Evolutionary conservation across 129 eudicot species (phyloP), one percentile per base, ranked within the genome.

Genomic region (Escallonia rubra): DNA sequence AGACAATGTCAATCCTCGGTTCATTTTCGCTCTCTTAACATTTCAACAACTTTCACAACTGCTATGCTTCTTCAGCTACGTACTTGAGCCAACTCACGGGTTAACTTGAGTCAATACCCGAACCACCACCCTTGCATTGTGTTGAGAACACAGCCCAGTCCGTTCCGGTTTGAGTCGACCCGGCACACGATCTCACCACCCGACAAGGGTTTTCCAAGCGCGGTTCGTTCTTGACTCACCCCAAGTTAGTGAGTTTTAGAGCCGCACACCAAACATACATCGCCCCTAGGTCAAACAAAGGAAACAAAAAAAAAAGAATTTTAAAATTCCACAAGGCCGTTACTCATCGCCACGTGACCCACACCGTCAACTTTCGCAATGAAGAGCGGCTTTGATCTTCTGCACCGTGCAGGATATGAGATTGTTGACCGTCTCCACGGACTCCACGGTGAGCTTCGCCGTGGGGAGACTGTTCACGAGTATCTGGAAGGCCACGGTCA

Each of bases 141-240:
- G 71, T 62, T 67, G 57, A 74, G 70, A 78, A 64, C 65, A 49
- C 39, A 43, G 34, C 60, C 46, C 34, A 67, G 15, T 48, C 5
- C 15, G 10, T 1, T 23, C 38, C 10, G 5, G 12, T 44, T 45
- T 63, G 43, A 38, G 64, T 65, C 23, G 57, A 50, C 68, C 50
- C 39, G 23, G 47, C 34, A 8, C 23, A 10, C 7, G 39, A 65
- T 68, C 75, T 63, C 64, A 54, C 78, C 85, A 43, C 76, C 75
- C 39, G 41, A 61, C 91, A 76, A 86, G 82, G 90, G 78, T 77
- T 67, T 72, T 60, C 41, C 62, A 45, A 47, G 49, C 79, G 85
- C 84, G 98, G 99, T 93, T 93, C 99, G 99, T 93, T 93, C 96
- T 93, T 93, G 99, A 93, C 99, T 93, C 96, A 72, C 76, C 80